Conservation (phyloP, 345 rosid species). For the Aurinia saxatilis region DNA sequence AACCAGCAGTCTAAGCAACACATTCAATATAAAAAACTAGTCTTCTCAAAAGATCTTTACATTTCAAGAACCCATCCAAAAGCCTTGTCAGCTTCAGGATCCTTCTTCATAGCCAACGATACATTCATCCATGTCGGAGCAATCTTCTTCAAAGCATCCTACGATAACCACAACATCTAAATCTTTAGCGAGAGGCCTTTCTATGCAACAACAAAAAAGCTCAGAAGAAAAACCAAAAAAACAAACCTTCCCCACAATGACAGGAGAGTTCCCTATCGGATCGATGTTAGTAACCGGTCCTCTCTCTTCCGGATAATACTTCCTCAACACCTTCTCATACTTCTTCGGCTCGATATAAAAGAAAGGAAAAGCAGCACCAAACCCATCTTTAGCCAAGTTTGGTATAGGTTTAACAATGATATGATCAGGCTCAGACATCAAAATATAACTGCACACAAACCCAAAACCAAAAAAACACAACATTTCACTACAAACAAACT, state of each 20-base stretch:
- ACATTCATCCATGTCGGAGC: constrained; percentile 99
- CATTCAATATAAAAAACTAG: neutral
- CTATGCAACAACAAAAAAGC: neutral
- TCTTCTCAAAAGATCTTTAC: constrained; percentile 29
- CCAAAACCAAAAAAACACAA: neutral
- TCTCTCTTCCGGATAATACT: constrained; percentile 71
- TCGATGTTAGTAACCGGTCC: constrained; percentile 80
- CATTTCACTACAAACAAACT: neutral
- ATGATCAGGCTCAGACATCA: constrained; percentile 99
- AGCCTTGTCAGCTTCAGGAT: constrained; percentile 88
- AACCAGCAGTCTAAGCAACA: neutral
- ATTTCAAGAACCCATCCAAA: constrained; percentile 99
- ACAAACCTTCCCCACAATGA: constrained; percentile 75
- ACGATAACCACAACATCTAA: neutral
- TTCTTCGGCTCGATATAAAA: constrained; percentile 91
- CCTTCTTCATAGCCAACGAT: constrained; percentile 97
- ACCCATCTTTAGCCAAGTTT: constrained; percentile 71
- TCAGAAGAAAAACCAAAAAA: too few relatives aligned
- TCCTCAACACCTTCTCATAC: constrained; percentile 66
- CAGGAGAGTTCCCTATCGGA: constrained; percentile 97
- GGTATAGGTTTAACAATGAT: constrained; percentile 92
- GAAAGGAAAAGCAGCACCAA: constrained; percentile 96
- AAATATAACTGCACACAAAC: constrained; percentile 48
- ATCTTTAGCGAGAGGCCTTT: neutral
- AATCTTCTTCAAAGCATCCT: constrained; percentile 84